Base-by-base conservation (phyloP, 768 basidiomycete species). In the Agaricus bisporus region DNA sequence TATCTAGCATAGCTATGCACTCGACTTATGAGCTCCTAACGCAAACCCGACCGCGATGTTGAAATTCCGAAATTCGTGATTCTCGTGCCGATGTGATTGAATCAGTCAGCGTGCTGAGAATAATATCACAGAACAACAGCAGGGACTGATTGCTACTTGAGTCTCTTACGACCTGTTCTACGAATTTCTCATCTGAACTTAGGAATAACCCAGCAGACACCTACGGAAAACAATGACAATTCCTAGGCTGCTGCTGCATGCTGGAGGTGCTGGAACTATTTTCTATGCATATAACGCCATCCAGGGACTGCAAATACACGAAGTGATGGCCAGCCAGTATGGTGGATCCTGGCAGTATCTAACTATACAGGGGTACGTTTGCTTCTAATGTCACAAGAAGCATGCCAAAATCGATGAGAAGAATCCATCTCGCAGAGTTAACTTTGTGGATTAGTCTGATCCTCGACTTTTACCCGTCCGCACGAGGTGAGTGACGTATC, bases 341-440 rank as follows among this genome's bases (percentile, higher is more conserved):
- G 85, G 86, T 1, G 88, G 88, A 0, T 80, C 82, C 58, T 77
- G 75, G 44, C 85, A 85, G 64, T 92, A 80, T 62, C 69, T 92
- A 50, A 93, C 91, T 0, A 86, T 91, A 59, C 82, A 88, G 67
- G 87, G 86, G 88, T 83, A 56, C 17, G 76, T 62, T 35, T 22
- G 22, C 35, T 14, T 20, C 17, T 17, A 36, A 17, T 11, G 25
- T 28, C 22, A n/a, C 2, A 29, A 12, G 18, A 26, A 37, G 14
- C 11, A 41, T 32, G 22, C 44, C 51, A 28, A 48, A 41, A 47
- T n/a, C 36, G n/a, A 6, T 14, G n/a, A 25, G 1, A 49, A 76
- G 74, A 25, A 67, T 77, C 18, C 63, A 59, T 41, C 49, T 76
- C 6, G 67, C 71, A 11, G 69, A 64, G 49, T 26, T 70, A 20